Evolutionary conservation across 2,329 filamentous ascomycete species (phyloP).

Genomic region (Aspergillus texensis): DNA sequence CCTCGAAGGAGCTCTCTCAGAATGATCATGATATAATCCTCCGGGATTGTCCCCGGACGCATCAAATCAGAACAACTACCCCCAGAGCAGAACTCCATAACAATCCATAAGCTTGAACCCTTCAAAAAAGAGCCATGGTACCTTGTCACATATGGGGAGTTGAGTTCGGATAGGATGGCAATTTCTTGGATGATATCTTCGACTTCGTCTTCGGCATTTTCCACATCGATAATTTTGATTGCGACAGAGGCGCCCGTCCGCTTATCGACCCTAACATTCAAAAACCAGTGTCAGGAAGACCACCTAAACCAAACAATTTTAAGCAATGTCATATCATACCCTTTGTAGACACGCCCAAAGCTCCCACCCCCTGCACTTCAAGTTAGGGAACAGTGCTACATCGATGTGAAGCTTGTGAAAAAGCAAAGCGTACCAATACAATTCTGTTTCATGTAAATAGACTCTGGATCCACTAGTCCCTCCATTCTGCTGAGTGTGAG

Average conservation of each 20-base stretch:
- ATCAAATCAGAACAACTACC: constrained; percentile 95
- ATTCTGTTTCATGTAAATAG: constrained; percentile 89
- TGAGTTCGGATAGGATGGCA: constrained; percentile 91
- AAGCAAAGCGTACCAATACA: constrained; percentile 69
- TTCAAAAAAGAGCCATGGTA: constrained; percentile 98
- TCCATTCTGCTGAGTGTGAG: constrained; percentile 38
- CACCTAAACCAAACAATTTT: not conserved
- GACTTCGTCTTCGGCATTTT: constrained; percentile 98
- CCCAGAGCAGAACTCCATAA: constrained; percentile 98
- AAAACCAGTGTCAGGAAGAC: constrained; percentile 10
- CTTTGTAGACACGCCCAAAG: constrained; percentile 99
- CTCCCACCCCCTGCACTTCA: constrained; percentile 76
- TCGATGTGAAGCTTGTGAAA: constrained; percentile 4
- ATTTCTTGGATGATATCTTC: constrained; percentile 99
- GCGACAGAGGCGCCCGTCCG: constrained; percentile 90
- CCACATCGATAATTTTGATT: constrained; percentile 98
- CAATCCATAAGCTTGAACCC: constrained; percentile 96
- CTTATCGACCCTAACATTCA: constrained; percentile 73
- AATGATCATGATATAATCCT: constrained; percentile 97
- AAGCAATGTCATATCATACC: constrained; percentile 55
- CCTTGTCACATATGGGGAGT: constrained; percentile 94
- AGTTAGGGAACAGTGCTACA: constrained; percentile 25
- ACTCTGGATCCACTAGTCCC: constrained; percentile 76
- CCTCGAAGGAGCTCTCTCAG: constrained; percentile 86
- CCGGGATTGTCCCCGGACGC: constrained; percentile 87